phyloP scores from a whole-genome alignment of 768 basidiomycete genomes.

The Goffeauzyma gilvescens region DNA sequence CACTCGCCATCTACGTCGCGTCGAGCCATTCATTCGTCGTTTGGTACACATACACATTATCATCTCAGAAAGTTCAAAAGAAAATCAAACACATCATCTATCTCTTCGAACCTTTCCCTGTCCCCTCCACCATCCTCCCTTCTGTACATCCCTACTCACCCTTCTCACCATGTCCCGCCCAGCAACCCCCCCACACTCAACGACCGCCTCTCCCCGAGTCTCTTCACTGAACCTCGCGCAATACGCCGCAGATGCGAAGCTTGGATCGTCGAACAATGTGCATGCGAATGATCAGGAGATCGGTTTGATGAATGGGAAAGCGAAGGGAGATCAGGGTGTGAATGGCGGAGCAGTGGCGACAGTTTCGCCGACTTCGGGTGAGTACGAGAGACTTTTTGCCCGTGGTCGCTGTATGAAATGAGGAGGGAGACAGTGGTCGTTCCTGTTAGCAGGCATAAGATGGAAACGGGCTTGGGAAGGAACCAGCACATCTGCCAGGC shows the following conservation, averaged over 20 bases:
- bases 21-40: no score
- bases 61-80: no score
- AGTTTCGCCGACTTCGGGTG: not conserved
- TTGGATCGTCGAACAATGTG: not conserved
- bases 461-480: not conserved
- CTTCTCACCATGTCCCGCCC: constrained; percentile 1
- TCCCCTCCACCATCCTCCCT: no score
- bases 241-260: constrained; percentile 6
- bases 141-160: not conserved
- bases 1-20: no score
- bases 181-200: not conserved
- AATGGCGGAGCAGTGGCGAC: not conserved
- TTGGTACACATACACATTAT: no score
- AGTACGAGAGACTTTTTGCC: not conserved
- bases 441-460: constrained; percentile 4
- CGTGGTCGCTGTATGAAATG: not conserved
- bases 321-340: not conserved
- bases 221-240: constrained; percentile 3
- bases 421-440: constrained; percentile 1
- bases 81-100: no score
- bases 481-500: not conserved
- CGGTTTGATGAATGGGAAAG: constrained; percentile 2
- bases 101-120: no score
- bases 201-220: not conserved
- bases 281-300: not conserved